phyloP scores from a whole-genome alignment of 306 rosid genomes.

The Clitoria ternatea region DNA sequence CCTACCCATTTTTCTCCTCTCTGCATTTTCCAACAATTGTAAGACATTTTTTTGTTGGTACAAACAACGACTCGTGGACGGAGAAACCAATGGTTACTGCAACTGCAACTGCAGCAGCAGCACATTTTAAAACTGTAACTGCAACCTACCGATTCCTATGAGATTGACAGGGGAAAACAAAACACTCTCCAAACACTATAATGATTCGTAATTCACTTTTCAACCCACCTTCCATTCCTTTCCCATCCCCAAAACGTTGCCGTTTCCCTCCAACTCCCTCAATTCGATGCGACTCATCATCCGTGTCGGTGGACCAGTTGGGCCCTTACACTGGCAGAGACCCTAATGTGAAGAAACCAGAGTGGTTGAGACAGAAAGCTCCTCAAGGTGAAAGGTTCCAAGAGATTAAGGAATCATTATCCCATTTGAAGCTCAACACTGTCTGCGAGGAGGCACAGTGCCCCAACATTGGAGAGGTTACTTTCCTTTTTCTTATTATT shows the following conservation, averaged over 20 bases:
- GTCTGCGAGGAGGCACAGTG: slow-evolving; percentile 96
- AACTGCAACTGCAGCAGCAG: background rate
- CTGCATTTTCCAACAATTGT: no score
- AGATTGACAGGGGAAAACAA: no score
- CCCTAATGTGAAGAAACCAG: slow-evolving; percentile 70
- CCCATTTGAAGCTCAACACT: slow-evolving; percentile 77
- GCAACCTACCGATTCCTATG: no score
- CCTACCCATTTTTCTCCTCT: no score
- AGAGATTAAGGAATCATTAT: slow-evolving; percentile 57
- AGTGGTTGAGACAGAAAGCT: slow-evolving; percentile 83
- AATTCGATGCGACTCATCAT: slow-evolving; percentile 43
- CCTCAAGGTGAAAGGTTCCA: slow-evolving; percentile 67
- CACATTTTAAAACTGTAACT: background rate
- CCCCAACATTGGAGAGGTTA: slow-evolving; percentile 90
- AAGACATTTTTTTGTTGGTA: no score
- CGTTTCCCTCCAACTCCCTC: background rate
- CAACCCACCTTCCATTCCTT: slow-evolving; percentile 21
- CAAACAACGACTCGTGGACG: no score
- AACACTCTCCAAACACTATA: background rate
- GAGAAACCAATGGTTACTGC: background rate
- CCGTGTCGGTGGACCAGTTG: slow-evolving; percentile 24
- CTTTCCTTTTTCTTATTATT: background rate
- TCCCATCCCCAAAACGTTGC: slow-evolving; percentile 18
- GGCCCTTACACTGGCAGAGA: slow-evolving; percentile 83
- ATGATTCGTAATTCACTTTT: slow-evolving; percentile 42